Base-by-base conservation (phyloP, 371 early-diverging fungal species). In the Lichtheimia corymbifera region DNA sequence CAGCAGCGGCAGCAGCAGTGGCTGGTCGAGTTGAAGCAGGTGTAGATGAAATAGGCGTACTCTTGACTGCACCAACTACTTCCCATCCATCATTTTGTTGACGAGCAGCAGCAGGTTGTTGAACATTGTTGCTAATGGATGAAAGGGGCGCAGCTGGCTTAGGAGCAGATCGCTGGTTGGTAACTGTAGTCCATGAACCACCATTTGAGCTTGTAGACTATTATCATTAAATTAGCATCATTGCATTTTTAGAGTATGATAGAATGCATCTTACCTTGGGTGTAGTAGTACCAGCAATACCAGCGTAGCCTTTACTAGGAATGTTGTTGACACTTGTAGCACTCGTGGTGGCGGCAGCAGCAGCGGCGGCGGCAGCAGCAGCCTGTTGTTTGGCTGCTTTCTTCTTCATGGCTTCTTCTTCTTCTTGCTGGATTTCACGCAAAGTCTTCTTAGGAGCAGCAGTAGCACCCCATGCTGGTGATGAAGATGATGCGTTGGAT, bases 351-450 rank as follows among this genome's bases (percentile, higher is more conserved):
- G 58, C 63, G n/a, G 64, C 60, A 42, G 49, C 56, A 5, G 70
- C 66, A 5, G 65, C 53, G 13, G 54, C 68, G 55, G 51, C 61
- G 14, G 61, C 25, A 27, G 63, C 59, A 11, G 66, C 61, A 14
- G 55, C 58, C 50, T 67, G 67, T 22, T 71, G 72, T 54, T 74
- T 75, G 57, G 76, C 73, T 11, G 76, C 71, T 45, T 69, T 74
- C 55, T 77, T 78, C 63, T 74, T 80, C 69, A 72, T 70, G 9
- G 72, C 77, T 7, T 82, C 87, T 58, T 90, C 91, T 55, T 91
- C 91, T 61, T 92, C 92, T 59, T 85, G 77, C 67, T 91, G 91
- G 54, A 92, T 92, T 70, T 92, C 90, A 58, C 86, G 73, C 24
- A 92, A 65, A 1, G 89, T 88, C 73, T 90, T 90, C 63, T 90